phyloP scores from a whole-genome alignment of 2,329 filamentous ascomycete species.

The Sporothrix pseudoabietina region DNA sequence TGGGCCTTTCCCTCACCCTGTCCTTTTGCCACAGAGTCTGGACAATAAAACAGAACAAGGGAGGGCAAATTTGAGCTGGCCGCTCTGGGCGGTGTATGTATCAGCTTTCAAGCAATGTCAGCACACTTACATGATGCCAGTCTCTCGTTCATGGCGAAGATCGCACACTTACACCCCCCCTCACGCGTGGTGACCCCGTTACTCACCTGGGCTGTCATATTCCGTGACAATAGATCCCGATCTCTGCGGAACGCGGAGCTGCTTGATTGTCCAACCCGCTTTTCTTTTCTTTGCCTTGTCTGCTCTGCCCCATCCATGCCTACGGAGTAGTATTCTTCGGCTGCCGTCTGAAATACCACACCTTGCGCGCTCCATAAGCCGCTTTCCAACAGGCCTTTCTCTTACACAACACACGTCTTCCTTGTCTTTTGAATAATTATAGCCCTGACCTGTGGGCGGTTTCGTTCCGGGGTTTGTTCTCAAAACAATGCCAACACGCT shows the following conservation, averaged over 20 bases:
- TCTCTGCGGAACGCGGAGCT: constrained; percentile 3
- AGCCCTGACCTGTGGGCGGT: neutral
- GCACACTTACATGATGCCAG: constrained; percentile 20
- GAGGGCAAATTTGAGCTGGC: neutral
- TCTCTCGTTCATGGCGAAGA: neutral
- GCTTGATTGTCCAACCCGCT: neutral
- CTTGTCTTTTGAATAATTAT: neutral
- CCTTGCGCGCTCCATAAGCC: neutral
- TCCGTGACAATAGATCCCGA: constrained; percentile 6
- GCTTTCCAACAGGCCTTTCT: neutral
- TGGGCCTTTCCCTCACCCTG: neutral
- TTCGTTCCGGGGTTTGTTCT: neutral
- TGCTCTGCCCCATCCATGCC: neutral
- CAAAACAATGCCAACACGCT: neutral
- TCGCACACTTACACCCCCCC: neutral
- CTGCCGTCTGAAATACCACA: constrained; percentile 13
- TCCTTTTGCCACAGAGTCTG: neutral
- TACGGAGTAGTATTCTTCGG: constrained; percentile 6
- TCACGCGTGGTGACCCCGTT: constrained; percentile 21
- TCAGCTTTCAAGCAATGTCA: neutral
- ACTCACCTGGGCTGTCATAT: constrained; percentile 10
- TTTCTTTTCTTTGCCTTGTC: constrained; percentile 1
- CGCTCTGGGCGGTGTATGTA: neutral
- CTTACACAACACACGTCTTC: neutral
- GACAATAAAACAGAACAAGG: constrained; percentile 11